Evolutionary conservation across 805 yeast genomes (phyloP), one percentile per base, ranked within the genome.

Genomic region (Lachancea sp.): DNA sequence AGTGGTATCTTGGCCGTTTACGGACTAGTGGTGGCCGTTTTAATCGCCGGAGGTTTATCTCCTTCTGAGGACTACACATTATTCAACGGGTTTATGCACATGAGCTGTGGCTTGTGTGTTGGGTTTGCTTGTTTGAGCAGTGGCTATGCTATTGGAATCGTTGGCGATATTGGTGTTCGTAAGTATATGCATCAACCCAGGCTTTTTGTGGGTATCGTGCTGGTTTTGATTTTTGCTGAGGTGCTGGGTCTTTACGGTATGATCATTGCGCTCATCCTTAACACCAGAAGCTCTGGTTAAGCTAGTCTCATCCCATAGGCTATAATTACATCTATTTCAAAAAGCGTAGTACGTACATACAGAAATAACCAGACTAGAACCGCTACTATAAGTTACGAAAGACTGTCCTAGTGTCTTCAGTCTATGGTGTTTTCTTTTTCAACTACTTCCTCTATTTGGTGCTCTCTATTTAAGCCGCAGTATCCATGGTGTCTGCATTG

Each of bases 11-110:
- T 92, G 45, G 88, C 97, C 8, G 96, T 92, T 38, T 92, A 92
- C 63, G 99, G 99, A 2, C 73, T 92, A 38, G 99, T 92, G 17
- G 99, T 92, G 35, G 83, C 96, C 13, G 98, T 92, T 30, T 72
- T 92, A 55, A 90, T 92, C 55, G 96, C 98, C 19, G 95, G 92
- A 45, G 88, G 86, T 6, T 69, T 89, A 51, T 74, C 81, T 19
- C 97, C 97, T 26, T 64, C 76, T 29, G 78, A 78, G 48, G 75
- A 79, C 36, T 89, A 92, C 65, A 80, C 96, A 3, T 68, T 92
- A 42, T 92, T 86, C 68, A 84, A 86, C 59, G 98, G 98, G n/a
- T 88, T 88, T 63, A 87, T 92, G 95, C 99, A 92, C 66, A 70
- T 92, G 62, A 89, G 94, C 39, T 88, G 97, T 65, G 99, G 99